Conservation (phyloP, 257 asterid species). For the Euphrasia confusa region DNA sequence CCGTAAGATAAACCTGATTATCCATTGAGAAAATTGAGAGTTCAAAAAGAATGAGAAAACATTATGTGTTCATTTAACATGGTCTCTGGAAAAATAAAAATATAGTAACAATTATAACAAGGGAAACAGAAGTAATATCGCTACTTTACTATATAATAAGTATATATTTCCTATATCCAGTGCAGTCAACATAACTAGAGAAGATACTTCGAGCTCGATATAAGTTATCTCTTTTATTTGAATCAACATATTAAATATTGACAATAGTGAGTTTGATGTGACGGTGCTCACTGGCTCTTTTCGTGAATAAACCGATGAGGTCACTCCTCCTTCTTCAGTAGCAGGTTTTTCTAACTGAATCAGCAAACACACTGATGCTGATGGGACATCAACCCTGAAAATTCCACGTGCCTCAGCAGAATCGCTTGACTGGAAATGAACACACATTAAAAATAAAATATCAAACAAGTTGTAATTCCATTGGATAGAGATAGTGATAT, state of each 20-base stretch:
- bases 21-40: constrained; percentile 18
- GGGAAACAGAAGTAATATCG: constrained; percentile 15
- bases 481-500: constrained; percentile 1
- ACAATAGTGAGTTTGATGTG: constrained; percentile 21
- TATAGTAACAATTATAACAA: constrained; percentile 13
- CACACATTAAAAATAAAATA: constrained; percentile 17
- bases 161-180: too few species aligned
- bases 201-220: too few species aligned
- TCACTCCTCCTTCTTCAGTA: constrained; percentile 98
- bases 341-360: constrained; percentile 97
- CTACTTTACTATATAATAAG: too few species aligned
- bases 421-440: constrained; percentile 51
- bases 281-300: constrained; percentile 89
- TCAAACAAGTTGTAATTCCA: background rate
- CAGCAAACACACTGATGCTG: constrained; percentile 92
- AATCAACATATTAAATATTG: constrained; percentile 11
- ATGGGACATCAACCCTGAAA: constrained; percentile 91
- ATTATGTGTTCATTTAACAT: constrained; percentile 6
- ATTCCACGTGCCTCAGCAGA: constrained; percentile 66
- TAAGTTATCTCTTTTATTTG: constrained; percentile 14
- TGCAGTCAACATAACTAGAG: too few species aligned
- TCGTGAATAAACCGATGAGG: constrained; percentile 93
- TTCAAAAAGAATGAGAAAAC: constrained; percentile 20
- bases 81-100: background rate
- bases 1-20: constrained; percentile 79